Evolutionary conservation across 2,329 filamentous ascomycete species (phyloP).

Genomic region (Coniella lustricola): DNA sequence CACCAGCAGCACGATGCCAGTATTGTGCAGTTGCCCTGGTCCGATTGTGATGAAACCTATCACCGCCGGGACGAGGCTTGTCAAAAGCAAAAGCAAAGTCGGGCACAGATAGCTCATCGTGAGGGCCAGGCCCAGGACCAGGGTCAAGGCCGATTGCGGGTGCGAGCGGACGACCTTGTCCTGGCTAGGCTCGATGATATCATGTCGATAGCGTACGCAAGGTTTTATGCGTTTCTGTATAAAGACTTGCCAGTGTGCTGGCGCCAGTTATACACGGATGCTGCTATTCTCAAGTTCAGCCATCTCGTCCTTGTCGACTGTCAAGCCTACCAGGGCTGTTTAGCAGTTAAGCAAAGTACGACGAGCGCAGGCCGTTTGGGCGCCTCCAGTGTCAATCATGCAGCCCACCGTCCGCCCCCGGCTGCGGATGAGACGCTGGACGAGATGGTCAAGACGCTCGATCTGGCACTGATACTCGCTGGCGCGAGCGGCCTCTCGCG

Average conservation of each 20-base stretch:
- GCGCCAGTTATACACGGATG: slow-evolving; percentile 65
- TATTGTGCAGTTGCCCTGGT: background rate
- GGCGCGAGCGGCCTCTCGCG: slow-evolving; percentile 51
- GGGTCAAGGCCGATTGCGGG: background rate
- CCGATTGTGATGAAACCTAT: background rate
- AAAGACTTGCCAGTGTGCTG: slow-evolving; percentile 60
- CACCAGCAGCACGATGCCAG: background rate
- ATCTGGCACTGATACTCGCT: slow-evolving; percentile 69
- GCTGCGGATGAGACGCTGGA: slow-evolving; percentile 33
- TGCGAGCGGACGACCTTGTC: slow-evolving; percentile 15
- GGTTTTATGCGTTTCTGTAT: slow-evolving; percentile 64
- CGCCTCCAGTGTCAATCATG: slow-evolving; percentile 1
- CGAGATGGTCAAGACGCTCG: slow-evolving; percentile 57
- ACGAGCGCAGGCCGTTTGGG: background rate
- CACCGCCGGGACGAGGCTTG: background rate
- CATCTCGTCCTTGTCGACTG: slow-evolving; percentile 22
- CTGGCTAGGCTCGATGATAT: slow-evolving; percentile 47
- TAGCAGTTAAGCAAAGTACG: background rate
- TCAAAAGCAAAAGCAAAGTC: background rate
- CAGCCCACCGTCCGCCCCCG: background rate
- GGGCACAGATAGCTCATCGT: no score
- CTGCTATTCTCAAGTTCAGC: slow-evolving; percentile 56
- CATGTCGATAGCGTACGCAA: slow-evolving; percentile 52
- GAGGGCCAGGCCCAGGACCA: no score
- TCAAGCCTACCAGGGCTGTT: background rate